Base-by-base conservation (phyloP, 2,329 filamentous ascomycete genomes). In the Neophaeococcomyces aloes region DNA sequence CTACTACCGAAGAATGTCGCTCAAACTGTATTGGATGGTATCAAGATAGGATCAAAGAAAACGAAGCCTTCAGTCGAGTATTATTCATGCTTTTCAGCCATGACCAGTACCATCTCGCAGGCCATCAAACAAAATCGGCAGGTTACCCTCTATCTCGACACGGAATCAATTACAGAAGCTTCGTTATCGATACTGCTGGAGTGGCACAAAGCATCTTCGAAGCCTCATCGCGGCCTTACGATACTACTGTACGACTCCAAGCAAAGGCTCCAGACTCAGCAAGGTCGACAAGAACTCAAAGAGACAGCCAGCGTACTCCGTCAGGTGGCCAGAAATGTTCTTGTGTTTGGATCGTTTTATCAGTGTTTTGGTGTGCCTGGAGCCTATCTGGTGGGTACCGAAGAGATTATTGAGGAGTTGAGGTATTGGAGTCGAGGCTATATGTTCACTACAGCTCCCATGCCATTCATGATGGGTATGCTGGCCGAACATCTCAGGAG, bases 401-500 rank as follows among this genome's bases (percentile, higher is more conserved):
- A 25, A 7, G 38, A 32, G 3, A 33, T 46, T 7, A 17, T 46
- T 6, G 37, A 43, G 27, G 44, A 46, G 19, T 29, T 46, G 30
- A 30, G 44, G 14, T 46, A 46, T 27, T 42, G 38, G 19, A 46
- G 44, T 32, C 38, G 44, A 13, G 44, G 44, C 2, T 46, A 46
- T 17, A 46, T 46, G 44, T 46, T 46, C 18, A 29, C 38, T 29
- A 42, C 44, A 13, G 41, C 44, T 6, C 38, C 41, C 11, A 33
- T 31, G 30, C 44, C 38, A 3, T 46, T 46, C 15, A 29, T 42
- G 18, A 43, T 46, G 44, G 44, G 25, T 15, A 46, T 46, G 44
- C 27, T 43, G 14, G 44, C 27, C 14, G 44, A 39, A 18, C 31
- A 42, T 25, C 27, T 46, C 8, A 21, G 7, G 13, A 74, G 70